These are phyloP conservation scores for Podosphaera aphanis DNA, from an alignment of 2,329 filamentous ascomycete genomes.

Conservation along the genomic window DNA sequence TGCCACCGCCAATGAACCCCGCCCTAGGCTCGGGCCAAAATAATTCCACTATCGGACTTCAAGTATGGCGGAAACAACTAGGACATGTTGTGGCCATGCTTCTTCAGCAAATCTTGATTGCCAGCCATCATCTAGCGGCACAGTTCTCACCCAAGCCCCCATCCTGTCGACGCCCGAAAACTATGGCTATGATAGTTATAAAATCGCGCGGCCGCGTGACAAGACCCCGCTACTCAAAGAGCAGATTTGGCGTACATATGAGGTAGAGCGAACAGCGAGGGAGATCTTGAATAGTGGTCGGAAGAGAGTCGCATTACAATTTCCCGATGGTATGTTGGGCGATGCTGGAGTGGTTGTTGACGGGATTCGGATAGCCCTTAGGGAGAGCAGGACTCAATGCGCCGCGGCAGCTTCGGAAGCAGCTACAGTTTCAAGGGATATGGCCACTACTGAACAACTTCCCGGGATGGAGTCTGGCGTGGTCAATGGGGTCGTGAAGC, in stretches of 20 bases:
- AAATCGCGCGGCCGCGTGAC: constrained; percentile 13
- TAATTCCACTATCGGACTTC: background rate
- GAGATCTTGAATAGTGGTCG: constrained; percentile 55
- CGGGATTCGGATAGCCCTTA: constrained; percentile 30
- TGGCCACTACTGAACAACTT: background rate
- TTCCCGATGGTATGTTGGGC: constrained; percentile 75
- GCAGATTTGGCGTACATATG: constrained; percentile 57
- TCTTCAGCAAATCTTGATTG: background rate
- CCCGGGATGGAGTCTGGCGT: background rate
- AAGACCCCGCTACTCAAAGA: constrained; percentile 25
- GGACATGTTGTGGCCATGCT: background rate
- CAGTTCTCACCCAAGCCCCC: constrained; percentile 21
- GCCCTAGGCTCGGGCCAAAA: background rate
- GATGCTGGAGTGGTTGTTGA: constrained; percentile 66
- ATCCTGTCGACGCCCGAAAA: constrained; percentile 42
- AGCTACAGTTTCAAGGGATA: background rate
- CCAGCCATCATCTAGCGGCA: background rate
- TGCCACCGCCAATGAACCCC: background rate
- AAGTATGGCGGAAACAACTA: background rate
- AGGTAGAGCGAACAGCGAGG: constrained; percentile 54
- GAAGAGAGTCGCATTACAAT: constrained; percentile 69
- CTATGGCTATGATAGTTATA: constrained; percentile 30
- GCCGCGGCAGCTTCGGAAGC: background rate
- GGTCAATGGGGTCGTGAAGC: background rate
- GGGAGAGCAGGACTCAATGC: background rate